A percentile compares a stretch with the other conserved stretches of the same genome.
Conservation (phyloP, 2,329 filamentous ascomycete genomes). For the Colletotrichum chrysophilum region DNA sequence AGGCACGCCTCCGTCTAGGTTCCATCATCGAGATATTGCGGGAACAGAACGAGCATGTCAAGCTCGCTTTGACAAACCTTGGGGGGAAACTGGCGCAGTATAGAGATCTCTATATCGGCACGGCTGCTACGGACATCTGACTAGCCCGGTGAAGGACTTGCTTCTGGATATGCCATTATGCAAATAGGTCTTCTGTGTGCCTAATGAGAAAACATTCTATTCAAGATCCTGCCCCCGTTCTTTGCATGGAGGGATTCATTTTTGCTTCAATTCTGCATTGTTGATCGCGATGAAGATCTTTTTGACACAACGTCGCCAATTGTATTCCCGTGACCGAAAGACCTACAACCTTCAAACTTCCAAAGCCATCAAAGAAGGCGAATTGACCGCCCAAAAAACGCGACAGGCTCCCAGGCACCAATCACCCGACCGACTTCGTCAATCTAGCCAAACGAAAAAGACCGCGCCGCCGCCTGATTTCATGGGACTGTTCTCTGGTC, state of each 20-base stretch:
- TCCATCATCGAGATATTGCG: background rate
- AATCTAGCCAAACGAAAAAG: background rate
- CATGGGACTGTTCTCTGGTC: background rate
- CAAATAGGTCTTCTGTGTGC: background rate
- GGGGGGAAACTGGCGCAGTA: background rate
- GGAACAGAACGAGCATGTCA: background rate
- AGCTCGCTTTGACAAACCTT: background rate
- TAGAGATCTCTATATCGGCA: background rate
- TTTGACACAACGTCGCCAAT: background rate
- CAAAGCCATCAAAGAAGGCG: background rate
- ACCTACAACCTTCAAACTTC: background rate
- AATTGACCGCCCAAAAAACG: background rate
- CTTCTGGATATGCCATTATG: background rate
- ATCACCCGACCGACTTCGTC: background rate
- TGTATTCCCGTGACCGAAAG: background rate
- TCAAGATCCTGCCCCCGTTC: background rate
- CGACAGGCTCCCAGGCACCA: background rate
- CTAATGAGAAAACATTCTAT: background rate
- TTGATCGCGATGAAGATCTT: background rate
- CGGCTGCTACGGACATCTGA: background rate
- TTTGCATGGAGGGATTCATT: background rate
- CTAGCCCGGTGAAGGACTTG: background rate
- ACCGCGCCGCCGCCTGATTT: background rate
- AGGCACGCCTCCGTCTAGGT: background rate
- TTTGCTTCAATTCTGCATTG: background rate